Base-by-base conservation (phyloP, 2,329 filamentous ascomycete species). In the Fusarium chaquense region DNA sequence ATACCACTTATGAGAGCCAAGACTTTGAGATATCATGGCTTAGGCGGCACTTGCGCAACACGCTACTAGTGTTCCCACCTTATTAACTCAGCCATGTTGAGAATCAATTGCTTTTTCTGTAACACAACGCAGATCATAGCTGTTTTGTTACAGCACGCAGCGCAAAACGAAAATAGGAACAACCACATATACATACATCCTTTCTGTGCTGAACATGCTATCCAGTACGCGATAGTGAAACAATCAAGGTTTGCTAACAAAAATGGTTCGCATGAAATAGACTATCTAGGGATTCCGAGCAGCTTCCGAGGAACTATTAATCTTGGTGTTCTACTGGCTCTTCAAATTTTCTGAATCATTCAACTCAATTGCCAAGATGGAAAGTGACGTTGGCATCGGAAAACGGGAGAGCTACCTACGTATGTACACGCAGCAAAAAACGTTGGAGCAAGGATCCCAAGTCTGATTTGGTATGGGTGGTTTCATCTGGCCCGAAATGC, bases 41-140 rank as follows among this genome's bases (percentile, higher is more conserved):
- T 68, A 71, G 63, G 44, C 40, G 59, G 41, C 53, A 61, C 52
- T 69, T 70, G 67, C 67, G 67, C 67, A 70, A 70, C 62, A 52
- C 67, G 38, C 24, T 35, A 46, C 38, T 67, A 55, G 52, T 26
- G 61, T 57, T 70, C 47, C 67, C 58, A 70, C 67, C 47, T 55
- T 51, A 54, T 66, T 50, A 49, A 65, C 49, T 71, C 59, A 68
- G 63, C 63, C 55, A 61, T 71, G 55, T 61, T 32, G 54, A 35
- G 46, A 59, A 44, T 64, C n/a, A 20, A n/a, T 50, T 36, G 10
- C 36, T 55, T 45, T 56, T 47, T 50, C 46, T 47, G 43, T 35
- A 49, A 51, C 40, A 36, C 18, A 41, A 28, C 51, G 67, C 44
- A 55, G 67, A 70, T 68, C 62, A 45, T 70, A 38, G 36, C 54